Percentiles rank a stretch among this genome's conserved stretches.
Conservation (phyloP, 495 filamentous ascomycete species). For the Bacidia rubella region DNA sequence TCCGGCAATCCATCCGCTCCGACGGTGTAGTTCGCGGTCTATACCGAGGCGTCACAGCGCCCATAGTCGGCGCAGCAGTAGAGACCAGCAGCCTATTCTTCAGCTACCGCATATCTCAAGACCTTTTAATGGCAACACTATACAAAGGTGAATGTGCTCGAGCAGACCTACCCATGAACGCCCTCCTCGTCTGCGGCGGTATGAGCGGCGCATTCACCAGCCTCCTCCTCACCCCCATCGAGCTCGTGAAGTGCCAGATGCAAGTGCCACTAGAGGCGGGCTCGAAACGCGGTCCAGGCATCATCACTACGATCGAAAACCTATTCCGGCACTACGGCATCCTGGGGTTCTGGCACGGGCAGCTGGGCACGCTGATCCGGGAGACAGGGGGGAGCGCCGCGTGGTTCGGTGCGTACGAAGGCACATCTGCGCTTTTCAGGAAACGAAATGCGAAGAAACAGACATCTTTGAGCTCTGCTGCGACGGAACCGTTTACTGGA, state of each 20-base stretch:
- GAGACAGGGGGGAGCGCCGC: constrained; percentile 87
- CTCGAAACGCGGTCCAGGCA: constrained; percentile 27
- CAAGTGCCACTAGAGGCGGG: constrained; percentile 49
- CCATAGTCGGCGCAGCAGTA: constrained; percentile 77
- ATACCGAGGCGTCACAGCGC: constrained; percentile 88
- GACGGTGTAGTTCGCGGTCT: constrained; percentile 64
- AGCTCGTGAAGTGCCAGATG: constrained; percentile 97
- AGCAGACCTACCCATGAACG: constrained; percentile 49
- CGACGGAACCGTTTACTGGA: not conserved
- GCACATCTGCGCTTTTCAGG: constrained; percentile 52
- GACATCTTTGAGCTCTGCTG: not conserved
- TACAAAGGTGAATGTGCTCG: constrained; percentile 27
- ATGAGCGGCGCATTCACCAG: constrained; percentile 84
- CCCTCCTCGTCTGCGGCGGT: constrained; percentile 62
- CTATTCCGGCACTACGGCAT: constrained; percentile 72
- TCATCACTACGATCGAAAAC: constrained; percentile 51
- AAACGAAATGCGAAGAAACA: constrained; percentile 21
- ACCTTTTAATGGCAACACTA: constrained; percentile 46
- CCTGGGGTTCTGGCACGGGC: constrained; percentile 86
- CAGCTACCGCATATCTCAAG: constrained; percentile 61
- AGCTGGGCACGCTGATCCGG: constrained; percentile 81
- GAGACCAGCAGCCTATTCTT: constrained; percentile 94
- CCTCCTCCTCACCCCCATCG: constrained; percentile 82
- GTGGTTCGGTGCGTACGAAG: constrained; percentile 94
- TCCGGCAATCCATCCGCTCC: constrained; percentile 63